A percentile compares a stretch with the other conserved stretches of the same genome.
These are phyloP conservation scores for Pseudomassariella vexata DNA, from an alignment of 2,329 filamentous ascomycete species.

Conservation along the genomic window DNA sequence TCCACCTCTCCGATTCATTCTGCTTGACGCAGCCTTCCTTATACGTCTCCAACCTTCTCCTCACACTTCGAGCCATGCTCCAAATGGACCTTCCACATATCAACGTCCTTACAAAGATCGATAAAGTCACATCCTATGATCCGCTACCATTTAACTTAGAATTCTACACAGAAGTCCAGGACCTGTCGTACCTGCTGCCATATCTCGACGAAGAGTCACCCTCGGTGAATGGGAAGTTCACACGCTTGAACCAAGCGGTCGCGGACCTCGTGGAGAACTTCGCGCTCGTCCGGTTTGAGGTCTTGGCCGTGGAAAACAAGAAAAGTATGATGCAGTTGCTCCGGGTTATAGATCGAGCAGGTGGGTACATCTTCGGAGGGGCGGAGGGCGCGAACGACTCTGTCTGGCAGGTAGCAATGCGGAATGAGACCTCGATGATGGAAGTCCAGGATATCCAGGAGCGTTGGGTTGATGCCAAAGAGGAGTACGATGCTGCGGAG, in stretches of 20 bases:
- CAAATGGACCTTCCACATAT: slow-evolving; percentile 96
- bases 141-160: slow-evolving; percentile 91
- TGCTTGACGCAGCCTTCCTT: slow-evolving; percentile 88
- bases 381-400: slow-evolving; percentile 91
- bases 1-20: slow-evolving; percentile 92
- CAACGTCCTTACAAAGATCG: slow-evolving; percentile 96
- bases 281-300: slow-evolving; percentile 85
- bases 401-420: slow-evolving; percentile 95
- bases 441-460: slow-evolving; percentile 90
- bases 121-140: slow-evolving; percentile 81
- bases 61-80: slow-evolving; percentile 92
- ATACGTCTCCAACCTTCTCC: slow-evolving; percentile 88
- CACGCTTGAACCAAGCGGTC: slow-evolving; percentile 78
- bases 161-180: slow-evolving; percentile 96
- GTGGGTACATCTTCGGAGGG: slow-evolving; percentile 87
- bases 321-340: slow-evolving; percentile 92
- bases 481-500: slow-evolving; percentile 80
- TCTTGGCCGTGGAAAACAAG: slow-evolving; percentile 92
- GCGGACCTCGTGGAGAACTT: slow-evolving; percentile 85
- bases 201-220: slow-evolving; percentile 75
- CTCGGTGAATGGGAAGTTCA: slow-evolving; percentile 68
- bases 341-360: slow-evolving; percentile 82
- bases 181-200: slow-evolving; percentile 78
- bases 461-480: slow-evolving; percentile 87
- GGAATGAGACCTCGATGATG: slow-evolving; percentile 66